Evolutionary conservation across 495 filamentous ascomycete species (phyloP), one percentile per base, ranked within the genome.

Genomic region (Echria macrotheca): DNA sequence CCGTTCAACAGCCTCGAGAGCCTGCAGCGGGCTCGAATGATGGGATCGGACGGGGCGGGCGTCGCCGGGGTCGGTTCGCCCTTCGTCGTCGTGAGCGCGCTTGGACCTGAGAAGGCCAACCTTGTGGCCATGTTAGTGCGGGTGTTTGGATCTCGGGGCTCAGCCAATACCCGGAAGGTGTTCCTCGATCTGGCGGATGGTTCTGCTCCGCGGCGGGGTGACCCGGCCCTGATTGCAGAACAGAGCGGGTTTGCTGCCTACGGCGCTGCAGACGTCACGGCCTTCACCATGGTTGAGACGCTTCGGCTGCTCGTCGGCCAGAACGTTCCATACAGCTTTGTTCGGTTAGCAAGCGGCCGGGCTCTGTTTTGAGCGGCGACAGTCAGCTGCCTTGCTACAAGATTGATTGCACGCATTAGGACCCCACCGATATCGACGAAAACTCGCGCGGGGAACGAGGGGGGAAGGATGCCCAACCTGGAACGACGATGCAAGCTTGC

Each of bases 281-380:
- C 86, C 0, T 91, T 87, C 69, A 89, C 85, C 9, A 89, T 85
- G 15, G 86, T 89, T 12, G 85, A 89, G 65, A 91, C 84, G 26
- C 66, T 91, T 8, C 71, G 86, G 37, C 56, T 91, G 53, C 71
- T 93, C 7, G 86, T 91, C 7, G 87, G 87, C 12, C 83, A 89
- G 72, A 90, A 90, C 61, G 86, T 93, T 28, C 84, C 85, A 21
- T 90, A 87, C 69, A 87, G 87, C 66, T 93, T 93, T 69, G 87
- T 90, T 28, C 65, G 86, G 31, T 72, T 91, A 69, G 85, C 86
- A 6, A 83, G 82, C 53, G 86, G 86, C 12, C 65, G 85, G 50
- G 77, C 79, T 19, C 61, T 88, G 59, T 88, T 81, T 65, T 85
- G 70, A 67, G 14, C 12, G 0, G 5, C 1, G 4, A 23, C 14